phyloP scores from a whole-genome alignment of 2,329 filamentous ascomycete species.

The Septoria linicola region DNA sequence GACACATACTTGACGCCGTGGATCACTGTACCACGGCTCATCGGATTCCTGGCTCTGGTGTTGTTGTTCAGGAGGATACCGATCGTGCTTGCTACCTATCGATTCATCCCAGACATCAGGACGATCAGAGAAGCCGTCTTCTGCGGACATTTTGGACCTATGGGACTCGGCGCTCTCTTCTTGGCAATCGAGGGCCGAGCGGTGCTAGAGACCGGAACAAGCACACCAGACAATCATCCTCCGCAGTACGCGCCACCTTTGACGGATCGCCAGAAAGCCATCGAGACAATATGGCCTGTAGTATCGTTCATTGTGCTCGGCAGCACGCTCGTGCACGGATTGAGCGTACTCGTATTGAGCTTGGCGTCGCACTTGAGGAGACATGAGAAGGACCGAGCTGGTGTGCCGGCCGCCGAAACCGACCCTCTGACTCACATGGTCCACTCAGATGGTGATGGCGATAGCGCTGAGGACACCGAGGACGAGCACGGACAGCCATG shows the following conservation, averaged over 20 bases:
- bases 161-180: slow-evolving; percentile 58
- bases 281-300: slow-evolving; percentile 54
- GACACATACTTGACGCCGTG: slow-evolving; percentile 40
- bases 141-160: slow-evolving; percentile 58
- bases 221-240: slow-evolving; percentile 47
- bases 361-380: slow-evolving; percentile 50
- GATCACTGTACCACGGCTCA: slow-evolving; percentile 43
- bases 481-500: slow-evolving; percentile 11
- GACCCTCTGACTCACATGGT: slow-evolving; percentile 54
- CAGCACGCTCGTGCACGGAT: slow-evolving; percentile 55
- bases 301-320: slow-evolving; percentile 56
- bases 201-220: slow-evolving; percentile 52
- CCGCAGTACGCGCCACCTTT: slow-evolving; percentile 39
- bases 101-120: slow-evolving; percentile 49
- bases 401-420: slow-evolving; percentile 51
- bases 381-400: slow-evolving; percentile 49
- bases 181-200: slow-evolving; percentile 57
- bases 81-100: slow-evolving; percentile 50
- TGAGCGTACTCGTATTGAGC: slow-evolving; percentile 54
- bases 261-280: slow-evolving; percentile 39
- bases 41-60: slow-evolving; percentile 51
- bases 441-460: slow-evolving; percentile 44
- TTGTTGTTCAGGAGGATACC: slow-evolving; percentile 55
- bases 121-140: slow-evolving; percentile 56
- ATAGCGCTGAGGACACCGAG: slow-evolving; percentile 33